Evolutionary conservation across 1,284 basidiomycete species (phyloP).

Genomic region (Apiotrichum laibachii): DNA sequence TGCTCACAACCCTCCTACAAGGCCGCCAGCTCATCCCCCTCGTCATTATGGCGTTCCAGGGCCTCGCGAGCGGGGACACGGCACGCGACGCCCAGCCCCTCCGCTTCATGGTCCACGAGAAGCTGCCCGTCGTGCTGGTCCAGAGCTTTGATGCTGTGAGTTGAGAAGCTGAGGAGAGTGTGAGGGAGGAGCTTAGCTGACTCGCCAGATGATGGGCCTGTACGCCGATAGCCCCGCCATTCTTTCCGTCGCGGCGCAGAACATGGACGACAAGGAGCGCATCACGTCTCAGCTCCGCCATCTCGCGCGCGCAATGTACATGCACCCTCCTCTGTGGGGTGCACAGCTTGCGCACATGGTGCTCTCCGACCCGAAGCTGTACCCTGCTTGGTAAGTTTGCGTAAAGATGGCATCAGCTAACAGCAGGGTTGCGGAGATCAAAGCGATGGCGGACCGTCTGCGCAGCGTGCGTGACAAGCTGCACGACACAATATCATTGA

Average conservation of each 20-base stretch:
- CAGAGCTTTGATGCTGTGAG: constrained; percentile 50
- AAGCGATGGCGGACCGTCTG: constrained; percentile 87
- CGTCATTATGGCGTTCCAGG: constrained; percentile 48
- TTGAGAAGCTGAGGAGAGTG: background rate
- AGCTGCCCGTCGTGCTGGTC: constrained; percentile 45
- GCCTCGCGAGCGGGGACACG: constrained; percentile 45
- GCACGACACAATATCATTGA: constrained; percentile 66
- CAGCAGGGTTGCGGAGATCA: constrained; percentile 71
- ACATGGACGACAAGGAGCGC: constrained; percentile 34
- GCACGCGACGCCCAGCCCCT: constrained; percentile 48
- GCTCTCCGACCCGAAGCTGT: constrained; percentile 41
- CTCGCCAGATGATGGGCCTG: constrained; percentile 47
- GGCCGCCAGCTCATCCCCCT: constrained; percentile 45
- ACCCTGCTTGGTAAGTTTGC: constrained; percentile 62
- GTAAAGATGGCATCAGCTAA: constrained; percentile 53
- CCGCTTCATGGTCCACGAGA: constrained; percentile 49
- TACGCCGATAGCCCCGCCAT: constrained; percentile 48
- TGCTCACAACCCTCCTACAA: constrained; percentile 55
- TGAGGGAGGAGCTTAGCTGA: too few species aligned
- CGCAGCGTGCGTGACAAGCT: constrained; percentile 85
- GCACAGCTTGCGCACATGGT: constrained; percentile 46
- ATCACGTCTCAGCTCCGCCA: constrained; percentile 46
- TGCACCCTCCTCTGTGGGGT: constrained; percentile 48
- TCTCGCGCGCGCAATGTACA: constrained; percentile 40
- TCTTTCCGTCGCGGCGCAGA: constrained; percentile 43